Conservation (phyloP, 257 asterid genomes). For the Ilex aquifolium region DNA sequence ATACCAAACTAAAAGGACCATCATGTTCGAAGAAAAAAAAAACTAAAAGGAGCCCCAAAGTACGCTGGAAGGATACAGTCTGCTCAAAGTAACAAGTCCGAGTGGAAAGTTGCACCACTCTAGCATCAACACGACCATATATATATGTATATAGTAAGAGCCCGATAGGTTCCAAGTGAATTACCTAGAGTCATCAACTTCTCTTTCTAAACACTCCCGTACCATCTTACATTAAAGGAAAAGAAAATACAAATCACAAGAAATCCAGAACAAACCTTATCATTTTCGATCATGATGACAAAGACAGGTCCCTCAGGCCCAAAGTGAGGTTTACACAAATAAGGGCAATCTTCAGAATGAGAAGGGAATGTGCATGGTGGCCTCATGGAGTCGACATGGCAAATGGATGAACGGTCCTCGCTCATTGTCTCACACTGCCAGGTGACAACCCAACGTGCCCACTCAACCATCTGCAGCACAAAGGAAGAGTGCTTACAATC, state of each 20-base stretch:
- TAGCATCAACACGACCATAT: no score
- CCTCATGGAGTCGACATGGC: slow-evolving; percentile 35
- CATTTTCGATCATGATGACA: slow-evolving; percentile 78
- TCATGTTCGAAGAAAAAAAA: no score
- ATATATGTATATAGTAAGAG: no score
- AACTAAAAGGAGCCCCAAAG: no score
- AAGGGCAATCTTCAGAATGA: slow-evolving; percentile 71
- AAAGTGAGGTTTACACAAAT: slow-evolving; percentile 65
- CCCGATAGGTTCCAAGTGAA: no score
- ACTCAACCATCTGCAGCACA: slow-evolving; percentile 95
- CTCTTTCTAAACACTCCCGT: no score
- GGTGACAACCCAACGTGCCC: slow-evolving; percentile 97
- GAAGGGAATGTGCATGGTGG: slow-evolving; percentile 82
- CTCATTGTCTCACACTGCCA: slow-evolving; percentile 94
- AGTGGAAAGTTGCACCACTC: no score
- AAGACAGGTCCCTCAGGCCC: slow-evolving; percentile 74
- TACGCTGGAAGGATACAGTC: no score
- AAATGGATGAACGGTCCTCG: slow-evolving; percentile 44
- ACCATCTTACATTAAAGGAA: no score
- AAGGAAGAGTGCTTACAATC: slow-evolving; percentile 65
- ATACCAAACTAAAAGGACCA: no score
- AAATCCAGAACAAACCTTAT: slow-evolving; percentile 50
- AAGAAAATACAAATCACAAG: background rate
- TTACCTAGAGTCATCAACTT: no score
- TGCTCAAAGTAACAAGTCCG: no score